Conservation (phyloP, 2,329 filamentous ascomycete species). For the Colletotrichum neosansevieriae region DNA sequence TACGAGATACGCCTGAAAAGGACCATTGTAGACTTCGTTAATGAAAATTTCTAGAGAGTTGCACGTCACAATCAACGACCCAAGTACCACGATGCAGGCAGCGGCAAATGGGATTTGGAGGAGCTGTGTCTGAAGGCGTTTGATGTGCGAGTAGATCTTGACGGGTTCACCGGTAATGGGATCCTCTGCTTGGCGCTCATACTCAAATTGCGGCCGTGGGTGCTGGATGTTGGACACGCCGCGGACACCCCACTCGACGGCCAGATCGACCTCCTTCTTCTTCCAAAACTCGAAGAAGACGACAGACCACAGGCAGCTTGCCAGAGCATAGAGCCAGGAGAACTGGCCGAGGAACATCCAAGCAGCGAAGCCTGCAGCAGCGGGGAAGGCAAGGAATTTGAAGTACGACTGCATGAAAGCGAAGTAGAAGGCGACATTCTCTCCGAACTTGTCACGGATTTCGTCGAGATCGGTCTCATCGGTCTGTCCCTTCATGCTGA, state of each 20-base stretch:
- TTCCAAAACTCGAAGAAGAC: conserved; percentile 97
- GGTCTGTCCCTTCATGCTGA: conserved; percentile 78
- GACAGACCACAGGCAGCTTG: conserved; percentile 87
- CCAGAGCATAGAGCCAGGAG: conserved; percentile 82
- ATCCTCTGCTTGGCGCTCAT: conserved; percentile 82
- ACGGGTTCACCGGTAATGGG: conserved; percentile 84
- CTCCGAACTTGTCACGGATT: conserved; percentile 82
- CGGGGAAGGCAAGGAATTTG: conserved; percentile 84
- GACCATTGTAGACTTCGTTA: conserved; percentile 90
- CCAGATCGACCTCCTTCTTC: conserved; percentile 88
- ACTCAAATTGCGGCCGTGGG: conserved; percentile 81
- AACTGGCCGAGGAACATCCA: conserved; percentile 90
- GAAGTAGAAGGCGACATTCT: conserved; percentile 94
- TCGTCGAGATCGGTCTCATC: conserved; percentile 75
- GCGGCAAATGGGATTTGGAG: conserved; percentile 88
- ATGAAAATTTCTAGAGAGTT: conserved; percentile 97
- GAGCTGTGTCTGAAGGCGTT: conserved; percentile 81
- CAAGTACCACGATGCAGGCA: conserved; percentile 77
- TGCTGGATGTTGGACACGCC: conserved; percentile 86
- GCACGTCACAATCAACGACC: conserved; percentile 84
- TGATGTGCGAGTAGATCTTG: conserved; percentile 80
- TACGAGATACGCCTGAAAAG: conserved; percentile 86
- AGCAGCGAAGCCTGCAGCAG: conserved; percentile 78
- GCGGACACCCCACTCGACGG: conserved; percentile 88
- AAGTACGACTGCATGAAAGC: conserved; percentile 95